Conservation (phyloP, 208 protist species). For the Naegleria lovaniensis region DNA sequence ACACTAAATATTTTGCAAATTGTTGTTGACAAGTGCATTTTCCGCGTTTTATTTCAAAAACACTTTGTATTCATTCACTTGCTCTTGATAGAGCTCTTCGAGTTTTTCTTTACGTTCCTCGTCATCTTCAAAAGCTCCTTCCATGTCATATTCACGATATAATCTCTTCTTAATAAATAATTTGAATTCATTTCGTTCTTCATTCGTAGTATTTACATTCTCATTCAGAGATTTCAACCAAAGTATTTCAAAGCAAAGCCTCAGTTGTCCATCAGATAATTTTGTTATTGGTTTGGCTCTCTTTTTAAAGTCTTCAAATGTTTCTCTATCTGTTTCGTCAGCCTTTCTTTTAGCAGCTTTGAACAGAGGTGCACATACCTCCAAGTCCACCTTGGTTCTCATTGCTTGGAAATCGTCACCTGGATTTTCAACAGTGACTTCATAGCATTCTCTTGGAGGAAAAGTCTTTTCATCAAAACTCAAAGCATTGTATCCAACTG, state of each 20-base stretch:
- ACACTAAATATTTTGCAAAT: too few species aligned
- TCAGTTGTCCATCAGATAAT: neutral
- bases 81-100: neutral
- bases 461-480: neutral
- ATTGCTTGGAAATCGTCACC: neutral
- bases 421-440: conserved; percentile 10
- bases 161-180: neutral
- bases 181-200: neutral
- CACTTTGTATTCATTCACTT: neutral
- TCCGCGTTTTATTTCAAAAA: conserved; percentile 3
- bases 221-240: neutral
- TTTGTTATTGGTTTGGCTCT: neutral
- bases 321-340: neutral
- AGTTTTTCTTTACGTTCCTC: conserved; percentile 8
- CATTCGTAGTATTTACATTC: neutral
- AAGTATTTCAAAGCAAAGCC: neutral
- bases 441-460: neutral
- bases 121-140: neutral
- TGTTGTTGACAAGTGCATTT: too few species aligned
- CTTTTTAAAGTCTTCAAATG: neutral
- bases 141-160: neutral
- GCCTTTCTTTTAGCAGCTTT: neutral
- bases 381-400: neutral
- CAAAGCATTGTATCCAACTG: neutral
- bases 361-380: neutral